Evolutionary conservation across 2,329 filamentous ascomycete genomes (phyloP), one percentile per base, ranked within the genome.

Genomic region (Trichoderma aggressivum): DNA sequence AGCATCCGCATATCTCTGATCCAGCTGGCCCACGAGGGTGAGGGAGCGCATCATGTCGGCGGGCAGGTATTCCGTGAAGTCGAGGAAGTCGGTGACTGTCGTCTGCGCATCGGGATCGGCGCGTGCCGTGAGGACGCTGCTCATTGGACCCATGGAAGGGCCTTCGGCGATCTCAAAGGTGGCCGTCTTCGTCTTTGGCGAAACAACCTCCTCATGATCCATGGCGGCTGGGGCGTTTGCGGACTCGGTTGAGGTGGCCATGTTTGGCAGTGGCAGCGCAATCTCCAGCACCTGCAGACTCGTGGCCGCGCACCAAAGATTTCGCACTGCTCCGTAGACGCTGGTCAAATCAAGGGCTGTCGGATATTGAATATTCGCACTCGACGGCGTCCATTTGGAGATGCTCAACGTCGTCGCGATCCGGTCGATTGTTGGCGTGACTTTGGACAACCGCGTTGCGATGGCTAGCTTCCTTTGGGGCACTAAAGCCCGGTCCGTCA

Each of bases 1-100:
- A 8, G 87, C 85, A 62, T 88, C 81, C n/a, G 81, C 78, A 75
- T 91, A 90, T 18, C 80, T 83, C 73, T 86, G 78, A 78, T 91
- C 89, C 67, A 92, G 88, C 74, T 90, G 86, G 67, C 87, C 86
- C 72, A 92, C 89, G 47, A 91, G 83, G 5, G 88, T 90, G 58
- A 92, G 82, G 28, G 90, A 91, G 71, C 90, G 88, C 73, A 86
- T 83, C 76, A 92, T 86, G 77, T 92, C 90, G 64, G 89, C 88
- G 12, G 90, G 89, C 1, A 92, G 85, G 79, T 91, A 90, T 79
- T 92, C 90, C 75, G 89, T 91, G 74, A 89, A 90, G 78, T 91
- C 89, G 78, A 91, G 86, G 77, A 91, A 91, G 79, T 91, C 89
- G 72, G 88, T 90, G 21, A 91, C 86, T n/a, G 89, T 91, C 7